These are phyloP conservation scores for Diaporthe amygdali DNA, from an alignment of 2,329 filamentous ascomycete genomes.

Conservation along the genomic window DNA sequence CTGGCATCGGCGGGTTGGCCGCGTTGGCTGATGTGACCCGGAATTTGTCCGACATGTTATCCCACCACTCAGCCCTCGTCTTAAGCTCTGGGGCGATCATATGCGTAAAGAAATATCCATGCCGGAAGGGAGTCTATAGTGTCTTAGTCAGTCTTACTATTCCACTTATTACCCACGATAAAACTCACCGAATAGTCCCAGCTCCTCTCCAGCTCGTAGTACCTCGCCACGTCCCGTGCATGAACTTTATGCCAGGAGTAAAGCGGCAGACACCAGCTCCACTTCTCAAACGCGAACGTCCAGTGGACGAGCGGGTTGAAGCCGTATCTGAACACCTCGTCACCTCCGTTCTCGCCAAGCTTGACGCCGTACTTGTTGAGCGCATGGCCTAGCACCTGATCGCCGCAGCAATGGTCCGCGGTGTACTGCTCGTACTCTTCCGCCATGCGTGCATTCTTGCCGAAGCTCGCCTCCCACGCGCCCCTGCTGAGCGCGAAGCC, in stretches of 20 bases:
- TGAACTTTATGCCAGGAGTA: conserved; percentile 31
- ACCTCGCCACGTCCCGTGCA: conserved; percentile 31
- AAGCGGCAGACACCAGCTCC: conserved; percentile 16
- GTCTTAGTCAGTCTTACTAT: background rate
- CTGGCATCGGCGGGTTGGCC: conserved; percentile 26
- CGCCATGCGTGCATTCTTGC: background rate
- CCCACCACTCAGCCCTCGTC: conserved; percentile 32
- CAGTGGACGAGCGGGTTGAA: conserved; percentile 18
- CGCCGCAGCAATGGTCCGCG: conserved; percentile 13
- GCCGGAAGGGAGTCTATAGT: conserved; percentile 26
- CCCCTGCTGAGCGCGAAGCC: conserved; percentile 20
- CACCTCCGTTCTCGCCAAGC: conserved; percentile 9
- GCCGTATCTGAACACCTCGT: conserved; percentile 13
- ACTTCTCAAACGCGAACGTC: background rate
- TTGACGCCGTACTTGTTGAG: conserved; percentile 13
- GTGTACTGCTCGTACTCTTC: conserved; percentile 7
- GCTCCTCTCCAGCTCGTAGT: conserved; percentile 31
- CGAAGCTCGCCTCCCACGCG: conserved; percentile 16
- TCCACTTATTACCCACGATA: too few relatives aligned
- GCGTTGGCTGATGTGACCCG: conserved; percentile 31
- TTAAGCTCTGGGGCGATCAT: conserved; percentile 31
- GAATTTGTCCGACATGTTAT: conserved; percentile 32
- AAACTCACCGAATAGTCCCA: conserved; percentile 29
- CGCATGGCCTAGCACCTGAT: conserved; percentile 17
- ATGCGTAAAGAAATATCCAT: conserved; percentile 31